phyloP scores from a whole-genome alignment of 176 grass and related monocot species.

The Tillandsia leiboldiana region DNA sequence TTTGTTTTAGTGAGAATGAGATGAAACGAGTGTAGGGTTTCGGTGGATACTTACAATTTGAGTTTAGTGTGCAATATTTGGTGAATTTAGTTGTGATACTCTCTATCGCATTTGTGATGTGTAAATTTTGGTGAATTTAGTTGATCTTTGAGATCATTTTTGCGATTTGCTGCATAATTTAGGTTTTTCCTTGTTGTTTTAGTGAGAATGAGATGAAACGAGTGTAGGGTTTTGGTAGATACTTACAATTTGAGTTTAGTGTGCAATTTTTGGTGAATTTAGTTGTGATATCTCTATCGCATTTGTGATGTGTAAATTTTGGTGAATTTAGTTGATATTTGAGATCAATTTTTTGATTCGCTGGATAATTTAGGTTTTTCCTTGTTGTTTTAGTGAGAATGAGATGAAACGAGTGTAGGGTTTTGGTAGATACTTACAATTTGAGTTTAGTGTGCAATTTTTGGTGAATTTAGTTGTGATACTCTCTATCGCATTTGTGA shows the following conservation, averaged over 20 bases:
- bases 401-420: not conserved
- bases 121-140: not conserved
- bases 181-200: not conserved
- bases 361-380: not conserved
- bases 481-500: not conserved
- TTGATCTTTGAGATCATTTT: not conserved
- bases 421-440: not conserved
- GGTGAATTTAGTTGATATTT: not conserved
- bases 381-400: not conserved
- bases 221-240: not conserved
- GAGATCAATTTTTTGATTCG: not conserved
- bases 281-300: not conserved
- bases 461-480: not conserved
- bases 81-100: not conserved
- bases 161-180: not conserved
- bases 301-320: not conserved
- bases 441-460: not conserved
- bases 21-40: not conserved
- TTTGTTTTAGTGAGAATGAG: not conserved
- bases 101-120: not conserved
- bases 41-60: too few relatives aligned
- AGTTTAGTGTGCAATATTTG: not conserved
- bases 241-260: too few relatives aligned
- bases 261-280: not conserved
- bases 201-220: not conserved